phyloP scores from a whole-genome alignment of 129 eudicot genomes.

The Escallonia herrerae region DNA sequence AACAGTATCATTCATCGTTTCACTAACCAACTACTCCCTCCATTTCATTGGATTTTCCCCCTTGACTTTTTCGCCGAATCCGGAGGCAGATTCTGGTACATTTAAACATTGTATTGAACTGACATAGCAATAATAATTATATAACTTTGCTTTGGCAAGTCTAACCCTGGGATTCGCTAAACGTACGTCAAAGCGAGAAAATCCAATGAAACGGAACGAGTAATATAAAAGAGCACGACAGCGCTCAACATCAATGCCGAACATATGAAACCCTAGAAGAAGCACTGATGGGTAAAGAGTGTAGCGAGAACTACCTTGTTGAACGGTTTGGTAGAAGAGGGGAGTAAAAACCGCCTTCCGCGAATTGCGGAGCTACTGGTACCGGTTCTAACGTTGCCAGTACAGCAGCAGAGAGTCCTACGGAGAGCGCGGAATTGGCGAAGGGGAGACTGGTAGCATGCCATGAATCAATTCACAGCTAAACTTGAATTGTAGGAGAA shows the following conservation, averaged over 20 bases:
- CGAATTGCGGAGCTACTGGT: constrained; percentile 14
- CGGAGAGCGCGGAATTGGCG: constrained; percentile 24
- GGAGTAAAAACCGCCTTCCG: background rate
- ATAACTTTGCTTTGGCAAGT: background rate
- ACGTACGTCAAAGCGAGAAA: too few species aligned
- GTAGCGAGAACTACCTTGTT: constrained; percentile 25
- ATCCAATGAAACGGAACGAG: background rate
- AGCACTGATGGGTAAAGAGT: background rate
- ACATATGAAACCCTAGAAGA: background rate
- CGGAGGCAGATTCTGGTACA: too few species aligned
- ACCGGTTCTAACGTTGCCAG: constrained; percentile 17
- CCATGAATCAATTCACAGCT: constrained; percentile 20
- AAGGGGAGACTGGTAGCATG: constrained; percentile 36
- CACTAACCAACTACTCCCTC: too few species aligned
- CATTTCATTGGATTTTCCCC: too few species aligned
- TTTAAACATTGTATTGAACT: background rate
- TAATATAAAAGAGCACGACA: constrained; percentile 2
- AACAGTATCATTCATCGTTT: too few species aligned
- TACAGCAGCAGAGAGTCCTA: constrained; percentile 26
- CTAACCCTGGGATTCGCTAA: too few species aligned
- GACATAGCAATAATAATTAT: background rate
- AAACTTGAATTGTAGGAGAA: too few species aligned
- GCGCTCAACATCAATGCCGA: background rate
- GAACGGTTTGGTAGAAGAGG: constrained; percentile 24
- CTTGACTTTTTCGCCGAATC: too few species aligned